Base-by-base conservation (phyloP, 768 basidiomycete species). In the Mycena maculata region DNA sequence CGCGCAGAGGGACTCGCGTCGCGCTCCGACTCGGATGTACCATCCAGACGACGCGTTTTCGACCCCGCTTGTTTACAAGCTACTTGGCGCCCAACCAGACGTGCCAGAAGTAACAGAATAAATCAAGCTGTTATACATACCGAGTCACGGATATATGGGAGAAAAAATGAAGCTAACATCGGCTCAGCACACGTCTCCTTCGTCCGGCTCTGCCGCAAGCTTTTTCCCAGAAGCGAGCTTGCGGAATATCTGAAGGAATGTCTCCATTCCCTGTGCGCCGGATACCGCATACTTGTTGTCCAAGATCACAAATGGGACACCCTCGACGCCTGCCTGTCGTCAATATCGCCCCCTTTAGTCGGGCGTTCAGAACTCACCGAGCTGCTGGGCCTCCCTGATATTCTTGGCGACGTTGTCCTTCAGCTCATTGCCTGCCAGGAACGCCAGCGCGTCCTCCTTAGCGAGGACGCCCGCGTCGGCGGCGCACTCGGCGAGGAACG, bases 171-270 rank as follows among this genome's bases (percentile, higher is more conserved):
- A 36, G 33, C 33, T 13, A 13, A 7, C 13, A 36, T 6, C 38
- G 39, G 30, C 41, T 53, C 42, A 63, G 16, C 66, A 67, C 22
- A 45, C 8, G 4, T 62, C 48, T 3, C 60, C 69, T 16, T 67
- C 63, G n/a, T 55, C 57, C 28, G 59, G 36, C 31, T 53, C 38
- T 8, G 33, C 52, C n/a, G 60, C 38, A 7, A 67, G 56, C 16
- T 63, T 63, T 1, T 39, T 36, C n/a, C 61, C 69, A 8, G 50
- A 16, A 4, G 69, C 69, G 30, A 71, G n/a, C 54, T 71, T 63
- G n/a, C 65, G 61, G 65, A 71, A 71, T 39, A 71, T 64, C 11
- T 64, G 47, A 31, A 71, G 52, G 58, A 71, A 71, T 11, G 65
- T 66, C 0, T 71, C 69, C 36, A 42, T 13, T 15, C 69, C 69